Base-by-base conservation (phyloP, 331 rosid genomes). In the Dryas integrifolia region DNA sequence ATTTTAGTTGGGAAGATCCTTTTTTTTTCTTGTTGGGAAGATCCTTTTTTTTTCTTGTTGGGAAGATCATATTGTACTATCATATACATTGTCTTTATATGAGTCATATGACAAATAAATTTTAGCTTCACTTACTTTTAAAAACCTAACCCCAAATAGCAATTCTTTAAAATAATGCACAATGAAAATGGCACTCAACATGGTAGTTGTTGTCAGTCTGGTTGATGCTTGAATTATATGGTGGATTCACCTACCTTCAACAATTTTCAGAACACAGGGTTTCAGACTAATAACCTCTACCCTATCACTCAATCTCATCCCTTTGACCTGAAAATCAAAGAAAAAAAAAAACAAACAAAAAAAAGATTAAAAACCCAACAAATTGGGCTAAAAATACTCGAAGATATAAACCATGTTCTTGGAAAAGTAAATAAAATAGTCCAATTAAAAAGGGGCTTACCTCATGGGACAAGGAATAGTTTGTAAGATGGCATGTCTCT, bases 401-500 rank as follows among this genome's bases (percentile, higher is more conserved):
- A 15, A 9, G 11, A 6, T 4, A 35, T 59, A 15, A 1, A 59
- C 35, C 9, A 40, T 35, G 61, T 51, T n/a, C 0, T 68, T 18
- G 72, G 59, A 30, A 44, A n/a, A 38, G 45, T 50, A 46, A 40
- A 63, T 9, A 35, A 24, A 63, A 14, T 41, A 11, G 58, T 58
- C 4, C 30, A 59, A 15, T 5, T 4, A 47, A 24, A 38, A 2
- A 6, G 26, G 59, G 12, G 0, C 66, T 51, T 69, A 88, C 98
- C 90, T 94, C 96, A 45, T 94, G 97, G 63, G 92, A 86, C 45
- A 94, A 56, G 75, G 97, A 89, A 83, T 82, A 94, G 80, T 85
- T 94, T 48, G 98, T 94, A 44, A 89, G 84, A 75, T 94, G 96
- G 83, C 96, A 94, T 40, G 98, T 94, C 44, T 89, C 96, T 62